Base-by-base conservation (phyloP, 108 stramenopile species). In the Cyclostephanos invisitatus region DNA sequence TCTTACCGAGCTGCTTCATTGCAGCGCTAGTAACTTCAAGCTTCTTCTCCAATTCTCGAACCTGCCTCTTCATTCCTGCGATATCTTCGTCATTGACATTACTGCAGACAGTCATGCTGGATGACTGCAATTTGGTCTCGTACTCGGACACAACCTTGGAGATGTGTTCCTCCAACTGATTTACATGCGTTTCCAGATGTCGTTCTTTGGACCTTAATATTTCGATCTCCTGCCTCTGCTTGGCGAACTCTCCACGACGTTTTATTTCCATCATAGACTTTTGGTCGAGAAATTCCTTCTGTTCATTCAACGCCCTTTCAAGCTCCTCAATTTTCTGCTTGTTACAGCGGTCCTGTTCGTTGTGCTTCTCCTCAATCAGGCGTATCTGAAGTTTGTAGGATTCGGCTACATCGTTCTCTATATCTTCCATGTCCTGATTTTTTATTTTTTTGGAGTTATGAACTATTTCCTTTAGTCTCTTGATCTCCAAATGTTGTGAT, bases 21-120 rank as follows among this genome's bases (percentile, higher is more conserved):
- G 80, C 80, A 8, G 80, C 80, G 35, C 80, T 70, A 20, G 59
- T 68, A 36, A 80, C 80, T 32, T 76, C 74, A 20, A 75, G 48
- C 55, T 79, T 79, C 66, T 72, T 79, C 61, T 79, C 78, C 35
- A 79, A 57, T 27, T 79, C 78, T 24, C 64, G 65, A 7, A 79
- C 59, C 28, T 72, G 67, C 49, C 65, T 72, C 28, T 68, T 72
- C 40, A 65, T 47, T 5, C 27, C 29, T 20, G 59, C 21, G 6
- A 20, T 7, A 5, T 2, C 64, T 27, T 79, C 78, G 1, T 22
- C 54, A 17, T 51, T 71, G 2, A 32, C 66, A 61, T 18, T 58
- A 42, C 66, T 79, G 8, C 49, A 64, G 35, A 79, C 27, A 44
- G 71, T 79, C 46, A 58, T 44, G 27, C 66, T 59, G 12, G 78